These are phyloP conservation scores for Pistacia atlantica DNA, from an alignment of 345 rosid species.

Conservation along the genomic window DNA sequence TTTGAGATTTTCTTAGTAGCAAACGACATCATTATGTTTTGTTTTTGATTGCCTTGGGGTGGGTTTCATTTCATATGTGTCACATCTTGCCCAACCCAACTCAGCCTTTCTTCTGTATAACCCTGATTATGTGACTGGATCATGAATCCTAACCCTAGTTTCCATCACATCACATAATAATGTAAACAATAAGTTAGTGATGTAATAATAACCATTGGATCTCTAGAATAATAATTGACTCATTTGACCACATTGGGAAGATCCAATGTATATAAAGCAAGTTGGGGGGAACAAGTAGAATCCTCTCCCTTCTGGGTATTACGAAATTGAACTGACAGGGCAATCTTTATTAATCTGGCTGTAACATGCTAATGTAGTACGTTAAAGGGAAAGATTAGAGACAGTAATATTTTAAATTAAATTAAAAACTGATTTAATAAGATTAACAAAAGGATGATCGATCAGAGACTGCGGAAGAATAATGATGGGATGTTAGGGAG, in stretches of 20 bases:
- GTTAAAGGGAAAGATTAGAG: not conserved
- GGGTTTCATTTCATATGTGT: slow-evolving; percentile 15
- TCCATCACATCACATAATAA: too few relatives aligned
- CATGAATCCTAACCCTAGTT: too few relatives aligned
- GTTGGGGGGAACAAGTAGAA: too few relatives aligned
- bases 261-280: too few relatives aligned
- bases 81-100: slow-evolving; percentile 14
- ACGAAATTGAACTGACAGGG: slow-evolving; percentile 9
- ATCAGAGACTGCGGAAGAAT: slow-evolving; percentile 36
- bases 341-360: slow-evolving; percentile 10
- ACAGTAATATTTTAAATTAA: not conserved
- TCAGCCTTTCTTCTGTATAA: too few relatives aligned
- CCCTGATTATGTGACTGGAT: not conserved
- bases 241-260: too few relatives aligned
- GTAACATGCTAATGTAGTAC: slow-evolving; percentile 9
- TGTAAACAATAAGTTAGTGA: too few relatives aligned
- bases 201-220: too few relatives aligned
- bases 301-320: not conserved
- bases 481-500: slow-evolving; percentile 47
- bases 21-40: slow-evolving; percentile 6
- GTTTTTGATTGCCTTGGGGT: slow-evolving; percentile 13
- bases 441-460: not conserved
- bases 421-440: not conserved
- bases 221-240: too few relatives aligned
- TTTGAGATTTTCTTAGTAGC: not conserved